Conservation (phyloP, 164 flowering plant species). For the Buxus sempervirens region DNA sequence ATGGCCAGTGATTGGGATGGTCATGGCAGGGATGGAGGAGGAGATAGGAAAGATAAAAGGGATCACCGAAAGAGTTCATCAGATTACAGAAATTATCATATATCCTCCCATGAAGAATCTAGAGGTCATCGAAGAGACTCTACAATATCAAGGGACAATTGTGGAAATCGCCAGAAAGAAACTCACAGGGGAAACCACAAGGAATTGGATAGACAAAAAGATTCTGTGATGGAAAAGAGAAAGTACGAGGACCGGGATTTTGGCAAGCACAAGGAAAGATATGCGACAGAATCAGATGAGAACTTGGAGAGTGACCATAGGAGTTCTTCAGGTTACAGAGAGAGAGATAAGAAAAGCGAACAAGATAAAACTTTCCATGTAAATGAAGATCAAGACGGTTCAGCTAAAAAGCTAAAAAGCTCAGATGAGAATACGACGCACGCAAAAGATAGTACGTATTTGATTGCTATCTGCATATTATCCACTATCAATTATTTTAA, state of each 20-base stretch:
- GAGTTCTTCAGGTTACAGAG: conserved; percentile 9
- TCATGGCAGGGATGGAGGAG: conserved; percentile 32
- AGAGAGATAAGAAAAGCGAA: conserved; percentile 9
- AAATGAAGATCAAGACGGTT: conserved; percentile 33
- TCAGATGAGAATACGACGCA: conserved; percentile 20
- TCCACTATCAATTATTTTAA: background rate
- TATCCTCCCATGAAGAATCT: conserved; percentile 31
- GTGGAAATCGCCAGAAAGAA: conserved; percentile 32
- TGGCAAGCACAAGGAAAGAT: conserved; percentile 28
- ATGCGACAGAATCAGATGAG: conserved; percentile 25
- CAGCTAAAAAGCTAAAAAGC: conserved; percentile 48
- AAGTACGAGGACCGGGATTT: conserved; percentile 35
- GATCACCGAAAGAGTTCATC: conserved; percentile 36
- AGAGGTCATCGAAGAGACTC: conserved; percentile 33
- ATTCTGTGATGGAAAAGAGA: conserved; percentile 34
- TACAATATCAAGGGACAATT: conserved; percentile 27
- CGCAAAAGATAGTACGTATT: conserved; percentile 35
- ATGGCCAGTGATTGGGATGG: conserved; percentile 35
- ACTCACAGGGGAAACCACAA: conserved; percentile 28
- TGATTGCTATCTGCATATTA: background rate
- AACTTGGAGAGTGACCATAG: conserved; percentile 1
- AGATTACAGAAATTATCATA: conserved; percentile 38
- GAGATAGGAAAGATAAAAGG: conserved; percentile 40
- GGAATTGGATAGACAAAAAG: conserved; percentile 35
- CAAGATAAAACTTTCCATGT: conserved; percentile 23